These are phyloP conservation scores for Alnus rubra DNA, from an alignment of 306 rosid species.

Conservation along the genomic window DNA sequence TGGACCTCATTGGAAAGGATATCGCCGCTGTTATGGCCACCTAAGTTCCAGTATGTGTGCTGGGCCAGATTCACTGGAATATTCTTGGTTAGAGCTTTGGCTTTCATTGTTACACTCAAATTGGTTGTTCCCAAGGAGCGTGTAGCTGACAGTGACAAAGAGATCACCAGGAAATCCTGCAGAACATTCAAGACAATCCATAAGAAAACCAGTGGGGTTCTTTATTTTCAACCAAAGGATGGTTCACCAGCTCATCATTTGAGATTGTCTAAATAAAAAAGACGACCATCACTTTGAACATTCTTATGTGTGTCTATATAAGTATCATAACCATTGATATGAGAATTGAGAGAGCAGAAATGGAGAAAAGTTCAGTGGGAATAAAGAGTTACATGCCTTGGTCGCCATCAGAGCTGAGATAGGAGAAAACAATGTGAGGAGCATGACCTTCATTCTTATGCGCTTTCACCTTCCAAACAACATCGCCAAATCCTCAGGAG, in stretches of 20 bases:
- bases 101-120: slow-evolving; percentile 61
- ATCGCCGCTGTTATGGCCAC: slow-evolving; percentile 73
- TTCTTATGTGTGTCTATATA: neutral
- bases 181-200: slow-evolving; percentile 1
- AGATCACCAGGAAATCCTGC: slow-evolving; percentile 92
- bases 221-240: slow-evolving; percentile 1
- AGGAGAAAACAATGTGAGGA: slow-evolving; percentile 65
- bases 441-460: slow-evolving; percentile 42
- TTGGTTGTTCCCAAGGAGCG: slow-evolving; percentile 40
- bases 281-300: neutral
- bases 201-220: neutral
- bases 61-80: slow-evolving; percentile 84
- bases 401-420: slow-evolving; percentile 78
- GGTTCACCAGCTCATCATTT: neutral
- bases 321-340: neutral
- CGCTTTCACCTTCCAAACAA: slow-evolving; percentile 64
- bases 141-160: slow-evolving; percentile 54
- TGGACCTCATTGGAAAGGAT: slow-evolving; percentile 56
- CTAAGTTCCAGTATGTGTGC: slow-evolving; percentile 86
- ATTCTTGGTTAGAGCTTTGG: slow-evolving; percentile 74
- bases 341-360: neutral
- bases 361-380: neutral
- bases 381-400: slow-evolving; percentile 46
- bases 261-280: neutral
- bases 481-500: slow-evolving; percentile 73